Conservation (phyloP, 1,284 basidiomycete genomes). For the Austroboletus rostrupii region DNA sequence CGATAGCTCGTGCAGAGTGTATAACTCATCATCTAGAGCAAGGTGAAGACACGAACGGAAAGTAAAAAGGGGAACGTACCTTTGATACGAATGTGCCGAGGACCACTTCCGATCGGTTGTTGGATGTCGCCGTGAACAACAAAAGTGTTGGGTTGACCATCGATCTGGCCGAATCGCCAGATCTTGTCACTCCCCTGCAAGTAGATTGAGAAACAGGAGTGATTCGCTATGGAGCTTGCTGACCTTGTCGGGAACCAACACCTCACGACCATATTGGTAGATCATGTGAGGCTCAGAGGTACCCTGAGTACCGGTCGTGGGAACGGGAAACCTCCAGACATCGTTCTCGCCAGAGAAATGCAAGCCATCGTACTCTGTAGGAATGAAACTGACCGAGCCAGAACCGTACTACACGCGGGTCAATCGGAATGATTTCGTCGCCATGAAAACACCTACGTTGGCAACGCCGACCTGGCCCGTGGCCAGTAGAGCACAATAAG, state of each 20-base stretch:
- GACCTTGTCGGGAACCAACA: conserved; percentile 65
- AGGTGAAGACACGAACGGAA: background rate
- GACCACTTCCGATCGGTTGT: conserved; percentile 62
- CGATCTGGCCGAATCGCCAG: conserved; percentile 49
- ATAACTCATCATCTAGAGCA: conserved; percentile 50
- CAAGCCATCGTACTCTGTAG: conserved; percentile 37
- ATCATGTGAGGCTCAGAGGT: conserved; percentile 64
- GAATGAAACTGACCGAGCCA: conserved; percentile 55
- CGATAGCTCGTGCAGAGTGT: conserved; percentile 59
- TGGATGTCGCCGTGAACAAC: conserved; percentile 57
- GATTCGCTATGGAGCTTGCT: conserved; percentile 14
- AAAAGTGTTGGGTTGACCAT: conserved; percentile 40
- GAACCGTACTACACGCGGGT: conserved; percentile 43
- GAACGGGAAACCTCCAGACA: conserved; percentile 51
- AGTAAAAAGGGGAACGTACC: conserved; percentile 3
- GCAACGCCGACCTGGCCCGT: conserved; percentile 56
- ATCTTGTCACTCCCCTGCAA: conserved; percentile 59
- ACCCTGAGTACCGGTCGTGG: conserved; percentile 29
- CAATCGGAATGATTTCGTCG: no score
- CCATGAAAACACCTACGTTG: conserved; percentile 40
- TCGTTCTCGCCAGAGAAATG: conserved; percentile 41
- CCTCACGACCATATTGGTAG: conserved; percentile 46
- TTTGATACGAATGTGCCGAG: conserved; percentile 27
- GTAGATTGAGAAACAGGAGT: background rate
- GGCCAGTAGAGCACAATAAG: conserved; percentile 47